Base-by-base conservation (phyloP, 2,329 filamentous ascomycete species). In the Colletotrichum tofieldiae region DNA sequence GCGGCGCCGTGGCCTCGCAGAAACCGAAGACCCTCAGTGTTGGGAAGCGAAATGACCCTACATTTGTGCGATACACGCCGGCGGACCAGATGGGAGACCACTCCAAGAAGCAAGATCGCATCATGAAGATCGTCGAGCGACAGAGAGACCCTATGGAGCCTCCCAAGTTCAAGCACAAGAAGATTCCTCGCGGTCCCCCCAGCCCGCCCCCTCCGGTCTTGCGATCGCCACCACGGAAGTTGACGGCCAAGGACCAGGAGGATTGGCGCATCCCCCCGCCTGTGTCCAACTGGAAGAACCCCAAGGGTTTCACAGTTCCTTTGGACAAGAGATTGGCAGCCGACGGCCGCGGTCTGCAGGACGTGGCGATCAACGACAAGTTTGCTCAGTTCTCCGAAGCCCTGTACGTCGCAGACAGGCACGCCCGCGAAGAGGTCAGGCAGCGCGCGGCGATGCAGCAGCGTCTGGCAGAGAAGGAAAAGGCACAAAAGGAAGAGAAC, bases 281-380 rank as follows among this genome's bases (percentile, higher is more conserved):
- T 0, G 92, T 99, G 2, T 97, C 94, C 26, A 98, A 98, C 82
- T 99, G 96, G 96, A 99, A 99, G 89, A 99, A 99, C 81, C 94
- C 96, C 1, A 98, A 98, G 85, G 96, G 96, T 78, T 99, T 98
- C 80, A 99, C 96, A 0, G 94, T 99, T 1, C 94, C 96, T 0
- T 83, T 99, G 63, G 96, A 99, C 82, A 99, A 99, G 86, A 92
- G 96, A 79, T 85, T 99, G 76, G 96, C 96, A 23, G 96, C 96
- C 11, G 96, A 98, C 81, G 96, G 96, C 16, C 90, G 96, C 78
- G 94, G 94, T 0, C 81, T 99, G 74, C 95, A 98, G 81, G 96
- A 99, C 80, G 91, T 98, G 52, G 93, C 94, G 8, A 98, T 99
- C 84, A 98, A 98, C 83, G 96, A 99, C 86, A 98, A 98, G 81